A percentile compares a stretch with the other conserved stretches of the same genome.
These are phyloP conservation scores for Clavulina sp. DNA, from an alignment of 768 basidiomycete genomes.

Conservation along the genomic window DNA sequence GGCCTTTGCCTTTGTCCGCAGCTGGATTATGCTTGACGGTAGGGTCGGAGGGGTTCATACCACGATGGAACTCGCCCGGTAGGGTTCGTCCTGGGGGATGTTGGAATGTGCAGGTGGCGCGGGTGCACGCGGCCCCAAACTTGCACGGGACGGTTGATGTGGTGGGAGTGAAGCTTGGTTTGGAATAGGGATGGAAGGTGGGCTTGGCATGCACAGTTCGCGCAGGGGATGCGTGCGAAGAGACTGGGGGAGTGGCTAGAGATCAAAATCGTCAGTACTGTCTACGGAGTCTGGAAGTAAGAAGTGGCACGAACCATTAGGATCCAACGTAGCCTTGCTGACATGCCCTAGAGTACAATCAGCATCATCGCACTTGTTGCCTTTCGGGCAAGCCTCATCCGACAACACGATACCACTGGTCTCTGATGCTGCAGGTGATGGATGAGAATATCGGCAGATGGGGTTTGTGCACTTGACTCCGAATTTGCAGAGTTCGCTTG, in stretches of 20 bases:
- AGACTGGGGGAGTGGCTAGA: conserved; percentile 10
- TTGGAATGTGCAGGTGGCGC: conserved; percentile 72
- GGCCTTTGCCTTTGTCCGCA: neutral
- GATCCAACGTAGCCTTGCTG: conserved; percentile 53
- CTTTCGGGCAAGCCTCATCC: conserved; percentile 81
- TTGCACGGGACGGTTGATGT: conserved; percentile 39
- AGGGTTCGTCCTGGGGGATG: conserved; percentile 70
- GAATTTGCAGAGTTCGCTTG: conserved; percentile 88
- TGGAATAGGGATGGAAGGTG: conserved; percentile 1
- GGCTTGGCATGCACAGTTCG: conserved; percentile 18
- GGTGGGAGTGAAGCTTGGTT: neutral
- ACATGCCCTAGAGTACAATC: conserved; percentile 88
- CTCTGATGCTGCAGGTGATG: conserved; percentile 88
- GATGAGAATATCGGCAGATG: conserved; percentile 81
- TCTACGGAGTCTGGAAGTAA: conserved; percentile 7
- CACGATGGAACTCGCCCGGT: conserved; percentile 65
- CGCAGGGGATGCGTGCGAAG: conserved; percentile 17
- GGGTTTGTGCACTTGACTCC: conserved; percentile 80
- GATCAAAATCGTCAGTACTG: neutral
- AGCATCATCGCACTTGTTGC: conserved; percentile 77
- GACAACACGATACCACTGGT: conserved; percentile 91
- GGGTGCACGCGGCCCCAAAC: conserved; percentile 74
- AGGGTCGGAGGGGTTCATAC: conserved; percentile 22
- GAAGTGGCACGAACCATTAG: conserved; percentile 39
- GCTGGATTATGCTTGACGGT: neutral